Percentiles rank a stretch among this genome's conserved stretches.
phyloP scores from a whole-genome alignment of 2,329 filamentous ascomycete species.

The Pseudogymnoascus sp. region DNA sequence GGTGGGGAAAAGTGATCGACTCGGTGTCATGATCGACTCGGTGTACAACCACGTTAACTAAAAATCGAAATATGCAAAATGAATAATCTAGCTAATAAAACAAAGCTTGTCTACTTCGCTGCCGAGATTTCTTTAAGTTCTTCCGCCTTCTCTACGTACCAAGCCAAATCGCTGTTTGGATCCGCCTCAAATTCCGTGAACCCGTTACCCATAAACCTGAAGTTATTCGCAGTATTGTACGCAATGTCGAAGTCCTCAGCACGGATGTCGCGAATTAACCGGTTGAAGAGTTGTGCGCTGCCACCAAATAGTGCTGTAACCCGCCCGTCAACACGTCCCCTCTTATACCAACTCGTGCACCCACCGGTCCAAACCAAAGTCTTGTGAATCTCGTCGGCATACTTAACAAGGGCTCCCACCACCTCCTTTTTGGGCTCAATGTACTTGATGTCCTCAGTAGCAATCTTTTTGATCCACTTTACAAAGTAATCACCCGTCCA shows the following conservation, averaged over 20 bases:
- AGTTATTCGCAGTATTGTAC: conserved; percentile 38
- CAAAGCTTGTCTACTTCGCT: neutral
- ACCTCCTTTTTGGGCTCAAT: conserved; percentile 30
- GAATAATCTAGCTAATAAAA: neutral
- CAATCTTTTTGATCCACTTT: conserved; percentile 29
- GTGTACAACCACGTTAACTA: too few relatives aligned
- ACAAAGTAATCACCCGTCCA: conserved; percentile 31
- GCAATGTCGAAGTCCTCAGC: conserved; percentile 42
- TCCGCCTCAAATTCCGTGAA: conserved; percentile 29
- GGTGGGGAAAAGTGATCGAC: too few relatives aligned
- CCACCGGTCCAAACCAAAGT: conserved; percentile 32
- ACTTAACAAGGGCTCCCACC: conserved; percentile 32
- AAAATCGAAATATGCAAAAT: neutral
- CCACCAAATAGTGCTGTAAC: conserved; percentile 41
- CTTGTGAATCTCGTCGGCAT: conserved; percentile 38
- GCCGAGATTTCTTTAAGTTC: neutral
- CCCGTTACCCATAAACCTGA: conserved; percentile 43
- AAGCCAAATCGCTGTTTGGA: conserved; percentile 23
- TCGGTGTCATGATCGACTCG: too few relatives aligned
- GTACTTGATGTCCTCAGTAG: conserved; percentile 28
- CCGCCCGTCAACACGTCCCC: conserved; percentile 34
- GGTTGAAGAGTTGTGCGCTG: conserved; percentile 32
- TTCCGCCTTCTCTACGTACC: conserved; percentile 18
- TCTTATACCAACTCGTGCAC: conserved; percentile 44
- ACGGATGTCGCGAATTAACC: conserved; percentile 33